phyloP scores from a whole-genome alignment of 768 basidiomycete genomes.

The Lactarius trivialis region DNA sequence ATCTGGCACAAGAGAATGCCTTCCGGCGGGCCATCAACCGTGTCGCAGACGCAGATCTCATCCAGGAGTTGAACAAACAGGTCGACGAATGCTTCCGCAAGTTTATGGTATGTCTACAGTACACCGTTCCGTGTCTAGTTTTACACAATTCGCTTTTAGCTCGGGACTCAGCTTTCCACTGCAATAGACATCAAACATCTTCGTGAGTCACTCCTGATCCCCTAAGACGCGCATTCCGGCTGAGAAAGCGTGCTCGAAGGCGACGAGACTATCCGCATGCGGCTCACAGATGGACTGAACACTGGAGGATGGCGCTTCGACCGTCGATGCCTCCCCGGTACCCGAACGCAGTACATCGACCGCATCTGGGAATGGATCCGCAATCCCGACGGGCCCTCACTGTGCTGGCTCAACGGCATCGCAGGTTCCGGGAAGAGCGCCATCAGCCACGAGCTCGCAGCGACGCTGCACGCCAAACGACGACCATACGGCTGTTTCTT shows the following conservation, averaged over 20 bases:
- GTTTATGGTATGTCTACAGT: constrained; percentile 2
- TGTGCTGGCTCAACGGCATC: constrained; percentile 21
- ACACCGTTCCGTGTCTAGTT: not conserved
- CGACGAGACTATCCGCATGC: constrained; percentile 10
- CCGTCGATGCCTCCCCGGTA: constrained; percentile 16
- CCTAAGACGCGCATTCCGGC: not conserved
- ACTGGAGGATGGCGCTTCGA: constrained; percentile 14
- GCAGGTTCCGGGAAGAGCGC: constrained; percentile 25
- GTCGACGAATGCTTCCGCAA: constrained; percentile 6
- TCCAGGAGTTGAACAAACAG: constrained; percentile 9
- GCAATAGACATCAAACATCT: constrained; percentile 13
- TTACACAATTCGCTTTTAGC: not conserved
- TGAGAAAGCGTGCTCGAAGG: not conserved
- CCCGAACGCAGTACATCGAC: constrained; percentile 16
- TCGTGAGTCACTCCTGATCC: not conserved
- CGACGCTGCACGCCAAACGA: constrained; percentile 11
- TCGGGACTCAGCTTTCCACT: constrained; percentile 15
- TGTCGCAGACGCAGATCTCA: constrained; percentile 9
- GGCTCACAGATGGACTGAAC: constrained; percentile 9
- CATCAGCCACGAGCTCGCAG: constrained; percentile 21
- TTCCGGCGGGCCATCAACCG: constrained; percentile 16
- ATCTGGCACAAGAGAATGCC: constrained; percentile 16
- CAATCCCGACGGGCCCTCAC: constrained; percentile 1
- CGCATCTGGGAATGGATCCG: constrained; percentile 17
- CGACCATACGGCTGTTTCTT: constrained; percentile 23